Percentiles rank a stretch among this genome's conserved stretches.
Evolutionary conservation across 106 monocot species (phyloP).

Genomic region (Dendrobium nobile): DNA sequence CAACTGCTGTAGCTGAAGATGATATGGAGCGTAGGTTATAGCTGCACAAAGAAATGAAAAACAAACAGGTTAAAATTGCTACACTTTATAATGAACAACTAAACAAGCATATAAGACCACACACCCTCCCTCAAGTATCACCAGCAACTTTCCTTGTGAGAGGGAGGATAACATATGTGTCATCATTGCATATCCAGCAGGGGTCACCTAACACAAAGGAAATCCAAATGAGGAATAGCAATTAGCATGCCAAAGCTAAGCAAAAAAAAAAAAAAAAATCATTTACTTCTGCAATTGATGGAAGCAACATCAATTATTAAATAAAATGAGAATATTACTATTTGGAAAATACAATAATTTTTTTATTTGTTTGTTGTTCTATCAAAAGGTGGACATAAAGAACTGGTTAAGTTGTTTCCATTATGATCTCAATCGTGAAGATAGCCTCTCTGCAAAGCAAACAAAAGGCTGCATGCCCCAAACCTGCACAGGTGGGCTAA

Average conservation of each 20-base stretch:
- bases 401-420: background rate
- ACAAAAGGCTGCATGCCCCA: background rate
- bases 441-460: background rate
- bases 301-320: background rate
- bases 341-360: background rate
- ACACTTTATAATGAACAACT: slow-evolving; percentile 10
- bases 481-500: background rate
- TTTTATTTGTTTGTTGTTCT: no score
- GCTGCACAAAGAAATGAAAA: slow-evolving; percentile 27
- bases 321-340: background rate
- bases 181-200: slow-evolving; percentile 87
- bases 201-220: slow-evolving; percentile 60
- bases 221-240: background rate
- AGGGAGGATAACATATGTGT: slow-evolving; percentile 68
- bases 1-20: slow-evolving; percentile 77
- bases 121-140: slow-evolving; percentile 94
- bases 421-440: background rate
- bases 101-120: slow-evolving; percentile 12
- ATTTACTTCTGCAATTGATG: background rate
- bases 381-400: background rate
- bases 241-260: background rate
- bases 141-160: slow-evolving; percentile 65
- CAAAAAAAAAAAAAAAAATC: background rate
- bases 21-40: slow-evolving; percentile 95
- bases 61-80: background rate